Percentiles rank a stretch among this genome's conserved stretches.
phyloP scores from a whole-genome alignment of 306 rosid species.

The Dalbergia cultrata region DNA sequence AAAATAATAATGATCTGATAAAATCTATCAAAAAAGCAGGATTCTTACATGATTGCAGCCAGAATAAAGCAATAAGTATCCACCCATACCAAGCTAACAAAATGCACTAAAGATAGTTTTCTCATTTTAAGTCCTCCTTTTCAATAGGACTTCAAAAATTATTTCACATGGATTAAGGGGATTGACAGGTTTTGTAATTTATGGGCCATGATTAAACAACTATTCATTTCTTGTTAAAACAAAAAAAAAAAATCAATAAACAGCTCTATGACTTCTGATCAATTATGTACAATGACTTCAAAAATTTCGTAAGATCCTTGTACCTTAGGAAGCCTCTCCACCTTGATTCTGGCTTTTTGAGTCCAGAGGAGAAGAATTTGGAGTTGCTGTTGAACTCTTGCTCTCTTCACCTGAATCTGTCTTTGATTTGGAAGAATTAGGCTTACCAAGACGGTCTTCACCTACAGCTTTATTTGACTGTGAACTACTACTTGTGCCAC shows the following conservation, averaged over 20 bases:
- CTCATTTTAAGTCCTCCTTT: constrained; percentile 11
- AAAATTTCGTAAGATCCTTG: constrained; percentile 41
- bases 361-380: constrained; percentile 48
- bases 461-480: constrained; percentile 48
- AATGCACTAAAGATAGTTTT: constrained; percentile 24
- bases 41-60: constrained; percentile 11
- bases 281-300: constrained; percentile 41
- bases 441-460: constrained; percentile 47
- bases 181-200: constrained; percentile 1
- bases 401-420: constrained; percentile 47
- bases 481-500: constrained; percentile 31
- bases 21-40: neutral
- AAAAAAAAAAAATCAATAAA: constrained; percentile 6
- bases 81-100: constrained; percentile 1
- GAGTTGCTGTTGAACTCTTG: constrained; percentile 40
- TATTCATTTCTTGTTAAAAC: neutral
- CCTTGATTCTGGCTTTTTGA: constrained; percentile 48
- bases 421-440: constrained; percentile 42
- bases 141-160: constrained; percentile 8
- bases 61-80: constrained; percentile 2
- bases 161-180: neutral
- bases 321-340: constrained; percentile 54
- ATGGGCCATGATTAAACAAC: constrained; percentile 25
- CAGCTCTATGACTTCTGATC: constrained; percentile 11
- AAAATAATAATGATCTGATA: constrained; percentile 1